phyloP scores from a whole-genome alignment of 208 protist species.

The Acanthamoeba sp. region DNA sequence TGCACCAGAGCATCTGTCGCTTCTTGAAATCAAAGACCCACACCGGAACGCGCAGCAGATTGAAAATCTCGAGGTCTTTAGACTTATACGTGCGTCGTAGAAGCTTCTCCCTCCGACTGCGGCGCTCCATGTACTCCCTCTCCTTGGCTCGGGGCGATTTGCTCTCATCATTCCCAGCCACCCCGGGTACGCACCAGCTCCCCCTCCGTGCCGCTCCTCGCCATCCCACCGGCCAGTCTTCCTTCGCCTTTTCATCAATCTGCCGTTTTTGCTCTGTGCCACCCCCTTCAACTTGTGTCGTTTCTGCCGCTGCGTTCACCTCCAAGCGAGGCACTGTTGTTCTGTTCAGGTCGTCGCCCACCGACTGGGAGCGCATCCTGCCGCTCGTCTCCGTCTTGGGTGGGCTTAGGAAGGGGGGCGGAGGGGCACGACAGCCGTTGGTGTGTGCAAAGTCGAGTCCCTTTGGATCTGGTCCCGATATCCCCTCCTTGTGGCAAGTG shows the following conservation, averaged over 20 bases:
- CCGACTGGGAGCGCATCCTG: background rate
- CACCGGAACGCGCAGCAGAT: background rate
- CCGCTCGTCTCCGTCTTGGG: background rate
- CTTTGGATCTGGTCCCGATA: background rate
- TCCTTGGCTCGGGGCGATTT: background rate
- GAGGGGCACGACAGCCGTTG: background rate
- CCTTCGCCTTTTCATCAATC: background rate
- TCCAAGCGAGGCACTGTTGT: background rate
- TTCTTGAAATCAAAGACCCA: slow-evolving; percentile 44
- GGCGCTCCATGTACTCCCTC: background rate
- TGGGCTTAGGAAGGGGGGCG: background rate
- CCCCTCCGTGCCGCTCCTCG: background rate
- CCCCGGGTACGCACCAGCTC: background rate
- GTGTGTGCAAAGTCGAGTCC: background rate
- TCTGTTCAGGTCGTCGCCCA: background rate
- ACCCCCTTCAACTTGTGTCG: background rate
- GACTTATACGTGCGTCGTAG: background rate
- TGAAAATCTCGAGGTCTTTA: slow-evolving; percentile 45
- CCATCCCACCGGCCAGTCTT: background rate
- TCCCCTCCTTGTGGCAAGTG: background rate
- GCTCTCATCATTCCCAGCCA: background rate
- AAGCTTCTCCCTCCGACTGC: background rate
- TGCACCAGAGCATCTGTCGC: slow-evolving; percentile 44
- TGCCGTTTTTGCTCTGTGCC: too few species aligned
- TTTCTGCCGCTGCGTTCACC: background rate